Conservation (phyloP, 2,329 filamentous ascomycete species). For the Beauveria rudraprayagi region DNA sequence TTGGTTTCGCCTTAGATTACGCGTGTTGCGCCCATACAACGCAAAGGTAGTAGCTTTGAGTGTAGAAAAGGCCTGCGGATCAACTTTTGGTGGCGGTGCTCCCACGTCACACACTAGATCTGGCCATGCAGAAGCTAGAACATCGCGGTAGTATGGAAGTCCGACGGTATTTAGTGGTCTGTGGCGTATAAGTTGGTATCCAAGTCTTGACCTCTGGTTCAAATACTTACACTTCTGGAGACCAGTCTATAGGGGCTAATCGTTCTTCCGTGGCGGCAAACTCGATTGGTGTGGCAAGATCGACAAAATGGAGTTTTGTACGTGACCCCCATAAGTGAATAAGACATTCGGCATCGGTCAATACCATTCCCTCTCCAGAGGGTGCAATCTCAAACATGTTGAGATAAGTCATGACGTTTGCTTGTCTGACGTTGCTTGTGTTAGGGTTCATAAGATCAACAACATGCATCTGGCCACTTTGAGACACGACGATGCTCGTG, state of each 20-base stretch:
- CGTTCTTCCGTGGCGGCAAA: slow-evolving; percentile 61
- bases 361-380: slow-evolving; percentile 75
- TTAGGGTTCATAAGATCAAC: slow-evolving; percentile 94
- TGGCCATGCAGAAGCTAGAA: slow-evolving; percentile 83
- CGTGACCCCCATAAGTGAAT: slow-evolving; percentile 87
- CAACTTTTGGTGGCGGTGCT: slow-evolving; percentile 68
- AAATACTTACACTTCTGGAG: slow-evolving; percentile 54
- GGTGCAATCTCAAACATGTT: slow-evolving; percentile 78
- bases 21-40: slow-evolving; percentile 68
- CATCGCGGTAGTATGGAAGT: slow-evolving; percentile 88
- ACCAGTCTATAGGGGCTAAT: slow-evolving; percentile 57
- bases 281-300: slow-evolving; percentile 69
- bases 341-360: slow-evolving; percentile 70
- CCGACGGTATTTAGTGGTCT: slow-evolving; percentile 79
- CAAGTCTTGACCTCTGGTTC: background rate
- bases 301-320: slow-evolving; percentile 77
- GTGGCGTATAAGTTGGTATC: background rate
- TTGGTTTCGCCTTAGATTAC: slow-evolving; percentile 70
- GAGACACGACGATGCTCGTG: slow-evolving; percentile 87
- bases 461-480: slow-evolving; percentile 87
- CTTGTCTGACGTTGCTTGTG: slow-evolving; percentile 75
- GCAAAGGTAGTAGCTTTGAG: slow-evolving; percentile 69
- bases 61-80: slow-evolving; percentile 58
- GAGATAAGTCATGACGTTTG: slow-evolving; percentile 67
- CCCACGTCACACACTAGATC: slow-evolving; percentile 80